phyloP scores from a whole-genome alignment of 257 asterid genomes.

The Misopates orontium region DNA sequence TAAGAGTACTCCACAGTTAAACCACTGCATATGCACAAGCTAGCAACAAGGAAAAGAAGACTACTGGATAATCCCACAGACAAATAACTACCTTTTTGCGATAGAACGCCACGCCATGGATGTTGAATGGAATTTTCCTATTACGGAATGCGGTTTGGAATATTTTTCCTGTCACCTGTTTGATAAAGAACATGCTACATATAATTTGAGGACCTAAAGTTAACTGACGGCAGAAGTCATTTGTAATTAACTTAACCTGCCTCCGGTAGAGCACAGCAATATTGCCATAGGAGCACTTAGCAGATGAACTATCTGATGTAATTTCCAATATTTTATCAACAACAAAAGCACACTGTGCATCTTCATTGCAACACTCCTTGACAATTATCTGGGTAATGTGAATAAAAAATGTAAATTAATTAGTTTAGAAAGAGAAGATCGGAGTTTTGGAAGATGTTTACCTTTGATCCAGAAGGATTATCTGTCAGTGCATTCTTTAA shows the following conservation, averaged over 20 bases:
- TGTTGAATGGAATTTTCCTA: slow-evolving; percentile 87
- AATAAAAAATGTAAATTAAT: slow-evolving; percentile 27
- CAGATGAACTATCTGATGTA: slow-evolving; percentile 62
- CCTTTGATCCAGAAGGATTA: slow-evolving; percentile 90
- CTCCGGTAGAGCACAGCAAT: slow-evolving; percentile 91
- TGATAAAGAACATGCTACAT: slow-evolving; percentile 27
- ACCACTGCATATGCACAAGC: slow-evolving; percentile 19
- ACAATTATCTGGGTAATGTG: slow-evolving; percentile 60
- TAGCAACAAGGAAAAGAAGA: slow-evolving; percentile 4
- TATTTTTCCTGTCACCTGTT: slow-evolving; percentile 85
- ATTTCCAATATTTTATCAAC: slow-evolving; percentile 89
- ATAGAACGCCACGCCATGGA: slow-evolving; percentile 97
- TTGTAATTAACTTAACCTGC: slow-evolving; percentile 66
- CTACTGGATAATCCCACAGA: background rate
- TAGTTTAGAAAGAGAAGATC: slow-evolving; percentile 9
- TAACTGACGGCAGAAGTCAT: slow-evolving; percentile 22
- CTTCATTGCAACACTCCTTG: slow-evolving; percentile 92
- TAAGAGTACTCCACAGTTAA: slow-evolving; percentile 23
- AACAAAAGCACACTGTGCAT: slow-evolving; percentile 86
- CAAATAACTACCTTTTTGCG: slow-evolving; percentile 72
- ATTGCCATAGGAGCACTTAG: slow-evolving; percentile 60
- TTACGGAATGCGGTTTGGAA: slow-evolving; percentile 85
- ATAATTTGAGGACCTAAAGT: slow-evolving; percentile 13
- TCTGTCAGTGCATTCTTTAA: slow-evolving; percentile 72
- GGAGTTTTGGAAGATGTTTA: slow-evolving; percentile 27